phyloP scores from a whole-genome alignment of 129 eudicot genomes.

The Tagetes erecta region DNA sequence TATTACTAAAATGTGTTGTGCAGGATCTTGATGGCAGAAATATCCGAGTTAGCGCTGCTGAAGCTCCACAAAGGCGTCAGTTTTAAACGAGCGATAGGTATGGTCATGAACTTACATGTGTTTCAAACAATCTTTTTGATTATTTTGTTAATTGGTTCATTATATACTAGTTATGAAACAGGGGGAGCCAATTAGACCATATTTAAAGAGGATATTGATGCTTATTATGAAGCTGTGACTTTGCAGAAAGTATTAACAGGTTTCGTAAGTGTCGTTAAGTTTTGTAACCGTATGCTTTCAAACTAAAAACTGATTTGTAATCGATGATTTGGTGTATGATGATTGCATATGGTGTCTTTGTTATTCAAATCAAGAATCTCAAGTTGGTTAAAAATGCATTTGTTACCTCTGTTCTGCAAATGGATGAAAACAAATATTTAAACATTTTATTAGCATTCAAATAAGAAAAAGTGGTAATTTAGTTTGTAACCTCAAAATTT shows the following conservation, averaged over 20 bases:
- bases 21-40: slow-evolving; percentile 85
- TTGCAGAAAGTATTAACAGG: slow-evolving; percentile 24
- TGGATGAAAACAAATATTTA: too few relatives aligned
- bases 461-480: too few relatives aligned
- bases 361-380: neutral
- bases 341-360: slow-evolving; percentile 12
- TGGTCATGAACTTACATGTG: neutral
- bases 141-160: neutral
- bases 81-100: slow-evolving; percentile 32
- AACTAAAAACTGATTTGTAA: slow-evolving; percentile 34
- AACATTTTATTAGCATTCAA: too few relatives aligned
- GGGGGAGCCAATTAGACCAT: slow-evolving; percentile 10
- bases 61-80: slow-evolving; percentile 63
- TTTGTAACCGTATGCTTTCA: slow-evolving; percentile 44
- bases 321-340: slow-evolving; percentile 23
- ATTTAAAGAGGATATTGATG: slow-evolving; percentile 29
- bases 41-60: slow-evolving; percentile 87
- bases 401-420: slow-evolving; percentile 37
- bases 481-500: too few relatives aligned
- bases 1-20: neutral
- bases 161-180: neutral
- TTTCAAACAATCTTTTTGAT: neutral
- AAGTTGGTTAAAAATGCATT: neutral
- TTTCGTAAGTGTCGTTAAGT: slow-evolving; percentile 33
- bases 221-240: slow-evolving; percentile 31